Evolutionary conservation across 139 green algal genomes (phyloP), one percentile per base, ranked within the genome.

Genomic region (Chlorella vulgaris): DNA sequence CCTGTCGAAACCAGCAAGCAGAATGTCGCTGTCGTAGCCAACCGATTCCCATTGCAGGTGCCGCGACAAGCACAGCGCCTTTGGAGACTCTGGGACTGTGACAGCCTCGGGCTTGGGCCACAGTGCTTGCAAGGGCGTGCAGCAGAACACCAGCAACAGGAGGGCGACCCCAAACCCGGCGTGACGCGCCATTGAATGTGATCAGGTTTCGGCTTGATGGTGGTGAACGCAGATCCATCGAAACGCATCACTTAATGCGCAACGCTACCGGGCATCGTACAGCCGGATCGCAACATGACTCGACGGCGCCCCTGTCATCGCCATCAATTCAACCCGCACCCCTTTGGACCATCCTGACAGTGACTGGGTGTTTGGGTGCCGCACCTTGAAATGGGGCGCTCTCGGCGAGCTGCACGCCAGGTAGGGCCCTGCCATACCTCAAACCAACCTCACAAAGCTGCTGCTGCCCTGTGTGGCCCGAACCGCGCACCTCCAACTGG

Each of bases 1-100:
- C 85, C 81, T 81, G 2, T 74, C 40, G 47, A 87, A 81, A 2
- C 69, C 85, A 6, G 40, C 36, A 40, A 85, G 38, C 35, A 89
- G 58, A 7, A 89, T 75, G 58, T 62, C 74, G 28, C 50, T 69
- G 2, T 55, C 29, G 39, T 61, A 80, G 8, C 55, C 74, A 21
- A 79, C 73, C 0, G 73, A 33, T 15, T 69, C 21, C 73, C 73
- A 79, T 15, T 31, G 3, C 18, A 79, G 53, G 53, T 69, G 35
- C 8, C 53, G 73, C 3, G 35, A 28, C 22, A 79, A 53, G 53
- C 73, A 79, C 7, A 79, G 73, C 22, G 73, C n/a, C n/a, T n/a
- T 79, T 26, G 26, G 55, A n/a, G 55, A 21, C 18, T 22, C 8
- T 10, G 24, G 31, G 39, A 31, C 0, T 31, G 73, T 69, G 29